Percentiles rank a stretch among this genome's conserved stretches.
Evolutionary conservation across 2,329 filamentous ascomycete genomes (phyloP).

Genomic region (Aspergillus carbonarius): DNA sequence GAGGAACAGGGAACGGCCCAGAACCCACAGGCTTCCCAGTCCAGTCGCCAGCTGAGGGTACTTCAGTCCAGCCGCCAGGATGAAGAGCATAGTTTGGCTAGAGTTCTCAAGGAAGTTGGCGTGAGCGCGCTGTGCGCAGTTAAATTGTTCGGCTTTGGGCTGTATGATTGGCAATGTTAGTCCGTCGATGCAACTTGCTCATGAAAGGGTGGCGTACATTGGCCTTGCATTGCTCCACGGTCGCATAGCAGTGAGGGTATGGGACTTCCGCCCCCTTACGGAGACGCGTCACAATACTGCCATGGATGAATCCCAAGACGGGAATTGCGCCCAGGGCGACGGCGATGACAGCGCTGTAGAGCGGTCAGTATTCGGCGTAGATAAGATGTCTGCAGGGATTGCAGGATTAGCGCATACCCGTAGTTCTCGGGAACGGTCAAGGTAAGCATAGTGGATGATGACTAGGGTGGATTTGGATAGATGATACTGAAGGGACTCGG

Average conservation of each 20-base stretch:
- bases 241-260: constrained; percentile 61
- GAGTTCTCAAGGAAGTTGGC: constrained; percentile 62
- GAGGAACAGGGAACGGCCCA: constrained; percentile 51
- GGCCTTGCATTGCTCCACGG: constrained; percentile 52
- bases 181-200: constrained; percentile 27
- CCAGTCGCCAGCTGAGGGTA: constrained; percentile 51
- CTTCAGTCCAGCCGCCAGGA: constrained; percentile 55
- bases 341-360: constrained; percentile 54
- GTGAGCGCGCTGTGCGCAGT: constrained; percentile 58
- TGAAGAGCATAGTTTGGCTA: constrained; percentile 49
- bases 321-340: constrained; percentile 55
- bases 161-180: constrained; percentile 12
- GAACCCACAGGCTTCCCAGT: constrained; percentile 52
- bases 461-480: neutral
- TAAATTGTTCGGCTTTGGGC: constrained; percentile 48
- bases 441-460: constrained; percentile 34
- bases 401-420: constrained; percentile 38
- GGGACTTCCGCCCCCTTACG: constrained; percentile 55
- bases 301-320: constrained; percentile 55
- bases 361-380: neutral
- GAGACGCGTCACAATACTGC: constrained; percentile 43
- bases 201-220: constrained; percentile 33
- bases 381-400: neutral
- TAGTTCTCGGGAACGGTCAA: constrained; percentile 50
- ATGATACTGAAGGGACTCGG: neutral